Evolutionary conservation across 495 filamentous ascomycete species (phyloP).

Genomic region (Penicillium mononematosum): DNA sequence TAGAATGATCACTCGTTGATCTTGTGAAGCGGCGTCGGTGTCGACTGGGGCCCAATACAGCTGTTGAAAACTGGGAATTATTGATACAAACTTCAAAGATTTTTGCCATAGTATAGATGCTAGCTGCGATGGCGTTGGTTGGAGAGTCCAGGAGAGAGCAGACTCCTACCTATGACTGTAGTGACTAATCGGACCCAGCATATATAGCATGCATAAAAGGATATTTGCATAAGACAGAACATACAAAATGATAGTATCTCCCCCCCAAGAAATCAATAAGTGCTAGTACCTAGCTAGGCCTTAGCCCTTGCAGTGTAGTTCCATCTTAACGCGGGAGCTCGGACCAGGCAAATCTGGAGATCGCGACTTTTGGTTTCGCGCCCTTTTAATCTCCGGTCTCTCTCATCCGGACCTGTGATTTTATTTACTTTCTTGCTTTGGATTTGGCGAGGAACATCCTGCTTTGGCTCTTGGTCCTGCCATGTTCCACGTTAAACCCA

Average conservation of each 20-base stretch:
- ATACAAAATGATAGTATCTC: not conserved
- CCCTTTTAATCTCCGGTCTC: constrained; percentile 21
- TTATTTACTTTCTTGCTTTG: not conserved
- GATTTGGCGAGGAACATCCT: no score
- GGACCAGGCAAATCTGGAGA: constrained; percentile 42
- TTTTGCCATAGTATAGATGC: not conserved
- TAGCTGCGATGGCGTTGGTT: not conserved
- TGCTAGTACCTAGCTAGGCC: not conserved
- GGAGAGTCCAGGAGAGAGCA: no score
- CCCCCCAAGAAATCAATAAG: not conserved
- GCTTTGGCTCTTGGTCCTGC: not conserved
- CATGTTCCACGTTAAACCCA: not conserved
- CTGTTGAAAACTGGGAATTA: no score
- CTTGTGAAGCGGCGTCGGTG: not conserved
- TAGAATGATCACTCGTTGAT: constrained; percentile 10
- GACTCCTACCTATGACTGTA: no score
- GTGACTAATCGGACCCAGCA: no score
- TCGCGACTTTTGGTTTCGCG: constrained; percentile 45
- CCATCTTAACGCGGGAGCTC: constrained; percentile 30
- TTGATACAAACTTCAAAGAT: no score
- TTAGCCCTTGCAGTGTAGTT: not conserved
- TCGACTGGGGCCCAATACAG: no score
- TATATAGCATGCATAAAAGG: not conserved
- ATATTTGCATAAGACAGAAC: not conserved
- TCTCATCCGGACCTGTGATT: constrained; percentile 6